Conservation (phyloP, 202 grass and related monocot species). For the Carex sylvatica region DNA sequence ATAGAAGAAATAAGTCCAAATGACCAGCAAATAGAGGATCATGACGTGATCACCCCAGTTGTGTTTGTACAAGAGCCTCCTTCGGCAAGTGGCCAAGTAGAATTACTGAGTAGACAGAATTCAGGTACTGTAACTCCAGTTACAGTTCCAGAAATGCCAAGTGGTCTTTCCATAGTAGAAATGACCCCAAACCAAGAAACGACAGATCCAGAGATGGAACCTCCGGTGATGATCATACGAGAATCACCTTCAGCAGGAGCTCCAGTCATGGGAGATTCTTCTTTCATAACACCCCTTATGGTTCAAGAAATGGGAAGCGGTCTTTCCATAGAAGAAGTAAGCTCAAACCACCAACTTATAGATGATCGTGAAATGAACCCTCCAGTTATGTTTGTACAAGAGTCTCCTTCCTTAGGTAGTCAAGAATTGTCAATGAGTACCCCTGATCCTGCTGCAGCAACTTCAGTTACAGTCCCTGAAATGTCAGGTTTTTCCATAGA, state of each 20-base stretch:
- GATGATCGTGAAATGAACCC: background rate
- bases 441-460: conserved; percentile 9
- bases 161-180: conserved; percentile 25
- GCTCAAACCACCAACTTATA: conserved; percentile 4
- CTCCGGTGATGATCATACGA: background rate
- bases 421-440: conserved; percentile 19
- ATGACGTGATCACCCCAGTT: background rate
- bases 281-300: background rate
- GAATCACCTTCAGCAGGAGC: conserved; percentile 4
- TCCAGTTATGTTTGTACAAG: conserved; percentile 27
- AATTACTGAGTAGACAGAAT: background rate
- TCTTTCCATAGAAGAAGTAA: conserved; percentile 31
- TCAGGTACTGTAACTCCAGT: background rate
- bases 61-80: conserved; percentile 10
- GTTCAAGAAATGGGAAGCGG: background rate
- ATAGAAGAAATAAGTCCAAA: conserved; percentile 24
- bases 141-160: conserved; percentile 14
- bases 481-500: conserved; percentile 15
- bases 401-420: conserved; percentile 18
- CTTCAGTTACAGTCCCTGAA: conserved; percentile 2
- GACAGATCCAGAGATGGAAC: background rate
- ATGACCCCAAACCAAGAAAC: conserved; percentile 14
- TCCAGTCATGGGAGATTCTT: background rate
- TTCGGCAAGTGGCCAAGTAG: background rate
- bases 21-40: background rate